phyloP scores from a whole-genome alignment of 352 stramenopile species.

The Phytophthora ramorum region DNA sequence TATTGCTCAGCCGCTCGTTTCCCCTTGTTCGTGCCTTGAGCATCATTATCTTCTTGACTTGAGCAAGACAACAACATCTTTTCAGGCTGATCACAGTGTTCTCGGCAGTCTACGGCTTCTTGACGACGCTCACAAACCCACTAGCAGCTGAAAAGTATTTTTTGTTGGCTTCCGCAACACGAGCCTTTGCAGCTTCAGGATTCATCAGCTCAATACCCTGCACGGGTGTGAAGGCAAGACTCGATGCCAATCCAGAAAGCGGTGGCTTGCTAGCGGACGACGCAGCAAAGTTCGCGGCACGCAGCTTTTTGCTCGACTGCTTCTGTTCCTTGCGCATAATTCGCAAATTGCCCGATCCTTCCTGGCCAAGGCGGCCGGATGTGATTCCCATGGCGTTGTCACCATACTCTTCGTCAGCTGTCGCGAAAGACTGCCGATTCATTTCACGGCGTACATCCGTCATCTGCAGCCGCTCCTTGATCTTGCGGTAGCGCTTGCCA shows the following conservation, averaged over 20 bases:
- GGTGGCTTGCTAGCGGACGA: slow-evolving; percentile 53
- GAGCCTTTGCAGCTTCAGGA: slow-evolving; percentile 93
- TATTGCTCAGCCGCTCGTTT: not conserved
- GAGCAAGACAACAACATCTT: not conserved
- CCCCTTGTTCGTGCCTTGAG: not conserved
- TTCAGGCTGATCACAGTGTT: not conserved
- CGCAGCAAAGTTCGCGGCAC: slow-evolving; percentile 86
- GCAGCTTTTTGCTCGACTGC: slow-evolving; percentile 93
- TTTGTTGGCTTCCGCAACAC: slow-evolving; percentile 95
- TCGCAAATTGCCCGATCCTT: slow-evolving; percentile 90
- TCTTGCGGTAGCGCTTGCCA: slow-evolving; percentile 94
- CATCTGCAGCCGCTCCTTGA: slow-evolving; percentile 98
- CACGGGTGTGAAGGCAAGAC: slow-evolving; percentile 97
- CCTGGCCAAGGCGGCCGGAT: slow-evolving; percentile 90
- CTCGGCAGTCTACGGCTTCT: slow-evolving; percentile 52
- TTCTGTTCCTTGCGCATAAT: slow-evolving; percentile 92
- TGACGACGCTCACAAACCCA: slow-evolving; percentile 96
- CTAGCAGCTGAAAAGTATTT: slow-evolving; percentile 97
- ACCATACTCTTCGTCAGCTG: slow-evolving; percentile 95
- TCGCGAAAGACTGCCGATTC: slow-evolving; percentile 96
- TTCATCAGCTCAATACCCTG: slow-evolving; percentile 98
- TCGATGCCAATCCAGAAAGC: slow-evolving; percentile 93
- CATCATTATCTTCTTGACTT: not conserved
- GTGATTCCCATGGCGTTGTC: slow-evolving; percentile 99
- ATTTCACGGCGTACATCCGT: slow-evolving; percentile 97